These are phyloP conservation scores for Alternaria conjuncta DNA, from an alignment of 2,329 filamentous ascomycete species.

Conservation along the genomic window DNA sequence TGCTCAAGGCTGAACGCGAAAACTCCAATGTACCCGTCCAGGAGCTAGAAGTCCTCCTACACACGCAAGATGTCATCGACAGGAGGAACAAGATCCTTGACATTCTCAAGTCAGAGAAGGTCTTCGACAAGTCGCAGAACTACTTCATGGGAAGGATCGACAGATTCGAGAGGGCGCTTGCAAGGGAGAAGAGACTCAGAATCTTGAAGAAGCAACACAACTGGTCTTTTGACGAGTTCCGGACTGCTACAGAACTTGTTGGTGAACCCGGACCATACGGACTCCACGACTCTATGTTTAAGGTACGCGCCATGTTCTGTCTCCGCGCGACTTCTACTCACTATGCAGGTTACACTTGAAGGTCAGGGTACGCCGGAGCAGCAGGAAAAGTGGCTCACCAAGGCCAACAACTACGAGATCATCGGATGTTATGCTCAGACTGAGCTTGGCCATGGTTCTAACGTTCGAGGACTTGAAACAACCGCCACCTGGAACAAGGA, in stretches of 20 bases:
- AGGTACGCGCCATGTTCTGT: slow-evolving; percentile 52
- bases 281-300: slow-evolving; percentile 74
- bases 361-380: slow-evolving; percentile 77
- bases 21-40: slow-evolving; percentile 71
- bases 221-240: slow-evolving; percentile 70
- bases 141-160: slow-evolving; percentile 75
- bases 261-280: slow-evolving; percentile 77
- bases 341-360: slow-evolving; percentile 65
- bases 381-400: slow-evolving; percentile 73
- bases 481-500: slow-evolving; percentile 75
- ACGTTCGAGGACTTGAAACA: slow-evolving; percentile 68
- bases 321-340: slow-evolving; percentile 10
- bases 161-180: slow-evolving; percentile 72
- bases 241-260: slow-evolving; percentile 70
- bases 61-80: slow-evolving; percentile 69
- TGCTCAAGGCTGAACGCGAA: slow-evolving; percentile 71
- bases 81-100: slow-evolving; percentile 66
- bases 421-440: slow-evolving; percentile 85
- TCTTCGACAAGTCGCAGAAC: slow-evolving; percentile 81
- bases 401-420: slow-evolving; percentile 71
- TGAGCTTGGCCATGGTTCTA: slow-evolving; percentile 79
- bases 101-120: slow-evolving; percentile 69
- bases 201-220: slow-evolving; percentile 70
- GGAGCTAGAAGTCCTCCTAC: slow-evolving; percentile 71
- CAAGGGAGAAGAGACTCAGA: slow-evolving; percentile 72